Evolutionary conservation across 305 asterid genomes (phyloP).

Genomic region (Striga hermonthica): DNA sequence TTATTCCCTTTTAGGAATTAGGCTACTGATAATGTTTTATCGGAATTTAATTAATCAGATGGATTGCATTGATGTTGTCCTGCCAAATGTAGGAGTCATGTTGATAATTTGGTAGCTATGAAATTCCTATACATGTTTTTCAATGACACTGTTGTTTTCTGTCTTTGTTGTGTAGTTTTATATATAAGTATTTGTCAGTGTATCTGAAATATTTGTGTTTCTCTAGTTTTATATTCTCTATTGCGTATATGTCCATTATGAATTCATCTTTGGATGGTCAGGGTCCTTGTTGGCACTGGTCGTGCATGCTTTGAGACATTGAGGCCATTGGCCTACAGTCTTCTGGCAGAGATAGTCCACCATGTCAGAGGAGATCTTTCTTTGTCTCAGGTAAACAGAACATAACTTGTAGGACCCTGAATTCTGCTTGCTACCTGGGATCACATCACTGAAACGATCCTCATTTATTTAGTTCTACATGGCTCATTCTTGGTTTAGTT

Average conservation of each 20-base stretch:
- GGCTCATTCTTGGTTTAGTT: slow-evolving; percentile 18
- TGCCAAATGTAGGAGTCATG: slow-evolving; percentile 25
- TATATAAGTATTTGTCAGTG: slow-evolving; percentile 16
- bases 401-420: slow-evolving; percentile 12
- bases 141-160: slow-evolving; percentile 16
- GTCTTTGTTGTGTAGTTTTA: slow-evolving; percentile 25
- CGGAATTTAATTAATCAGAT: slow-evolving; percentile 17
- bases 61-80: slow-evolving; percentile 25
- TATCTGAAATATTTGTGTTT: background rate
- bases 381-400: slow-evolving; percentile 73
- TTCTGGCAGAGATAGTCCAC: slow-evolving; percentile 98
- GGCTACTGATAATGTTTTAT: slow-evolving; percentile 7
- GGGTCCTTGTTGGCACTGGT: slow-evolving; percentile 99
- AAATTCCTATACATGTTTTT: slow-evolving; percentile 12
- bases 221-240: slow-evolving; percentile 22
- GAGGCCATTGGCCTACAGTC: slow-evolving; percentile 99
- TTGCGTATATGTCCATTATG: slow-evolving; percentile 24
- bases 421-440: slow-evolving; percentile 26
- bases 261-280: slow-evolving; percentile 39
- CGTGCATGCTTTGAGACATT: slow-evolving; percentile 97
- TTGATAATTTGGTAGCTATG: slow-evolving; percentile 23
- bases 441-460: slow-evolving; percentile 12
- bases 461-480: slow-evolving; percentile 5
- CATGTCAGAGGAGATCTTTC: slow-evolving; percentile 96
- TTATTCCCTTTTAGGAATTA: slow-evolving; percentile 7